phyloP scores from a whole-genome alignment of 148 eudicot genomes.

The Gaultheria prostrata region DNA sequence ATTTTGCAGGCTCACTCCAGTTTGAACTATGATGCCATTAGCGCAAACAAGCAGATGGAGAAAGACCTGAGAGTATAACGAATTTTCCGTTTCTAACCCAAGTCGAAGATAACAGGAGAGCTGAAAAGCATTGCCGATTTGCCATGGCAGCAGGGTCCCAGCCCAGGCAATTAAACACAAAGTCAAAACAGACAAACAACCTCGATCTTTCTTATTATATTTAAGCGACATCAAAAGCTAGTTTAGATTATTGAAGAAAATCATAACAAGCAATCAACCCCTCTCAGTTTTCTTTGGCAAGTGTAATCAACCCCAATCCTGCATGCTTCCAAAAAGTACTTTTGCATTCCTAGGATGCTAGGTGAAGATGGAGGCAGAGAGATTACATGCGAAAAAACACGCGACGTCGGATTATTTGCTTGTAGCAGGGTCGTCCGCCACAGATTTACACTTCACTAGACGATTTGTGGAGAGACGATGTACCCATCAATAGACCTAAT shows the following conservation, averaged over 20 bases:
- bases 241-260: neutral
- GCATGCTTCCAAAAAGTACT: neutral
- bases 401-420: neutral
- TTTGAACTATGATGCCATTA: too few species aligned
- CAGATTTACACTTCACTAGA: conserved; percentile 7
- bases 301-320: too few species aligned
- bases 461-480: neutral
- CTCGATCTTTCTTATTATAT: neutral
- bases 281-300: too few species aligned
- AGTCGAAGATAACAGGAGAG: too few species aligned
- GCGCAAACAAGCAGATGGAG: too few species aligned
- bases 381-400: neutral
- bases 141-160: too few species aligned
- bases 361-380: neutral
- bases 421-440: neutral
- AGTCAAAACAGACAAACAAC: neutral
- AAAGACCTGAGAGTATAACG: too few species aligned
- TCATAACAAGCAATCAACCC: neutral
- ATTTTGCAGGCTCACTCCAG: too few species aligned
- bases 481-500: neutral
- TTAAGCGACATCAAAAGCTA: neutral
- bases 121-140: too few species aligned
- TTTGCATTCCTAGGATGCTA: neutral
- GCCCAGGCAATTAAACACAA: too few species aligned
- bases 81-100: too few species aligned